phyloP scores from a whole-genome alignment of 352 stramenopile species.

The Phytophthora tubulina region DNA sequence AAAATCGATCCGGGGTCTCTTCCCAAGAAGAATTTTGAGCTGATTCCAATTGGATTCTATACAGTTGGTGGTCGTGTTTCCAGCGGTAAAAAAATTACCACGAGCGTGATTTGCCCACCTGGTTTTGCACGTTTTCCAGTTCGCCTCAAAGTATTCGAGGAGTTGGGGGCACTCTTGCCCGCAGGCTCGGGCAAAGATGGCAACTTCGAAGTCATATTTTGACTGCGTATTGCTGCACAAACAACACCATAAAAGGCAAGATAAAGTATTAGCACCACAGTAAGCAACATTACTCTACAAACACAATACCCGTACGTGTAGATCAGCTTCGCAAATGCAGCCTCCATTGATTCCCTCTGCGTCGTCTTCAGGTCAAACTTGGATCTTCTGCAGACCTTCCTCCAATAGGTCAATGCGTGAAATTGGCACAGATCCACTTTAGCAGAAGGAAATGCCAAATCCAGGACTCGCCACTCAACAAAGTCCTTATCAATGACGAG shows the following conservation, averaged over 20 bases:
- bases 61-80: too few species aligned
- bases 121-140: constrained; percentile 10
- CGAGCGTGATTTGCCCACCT: constrained; percentile 19
- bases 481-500: too few species aligned
- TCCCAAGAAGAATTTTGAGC: too few species aligned
- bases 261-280: too few species aligned
- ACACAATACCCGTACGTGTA: constrained; percentile 2
- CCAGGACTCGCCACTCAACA: too few species aligned
- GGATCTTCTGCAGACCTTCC: too few species aligned
- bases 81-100: background rate
- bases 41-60: too few species aligned
- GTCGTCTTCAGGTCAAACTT: constrained; percentile 3
- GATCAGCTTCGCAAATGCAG: constrained; percentile 11
- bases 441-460: too few species aligned
- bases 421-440: too few species aligned
- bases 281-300: background rate
- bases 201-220: constrained; percentile 3
- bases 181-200: too few species aligned
- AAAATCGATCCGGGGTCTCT: too few species aligned
- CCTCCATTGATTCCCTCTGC: background rate
- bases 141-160: constrained; percentile 9
- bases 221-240: constrained; percentile 7
- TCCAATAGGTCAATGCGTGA: too few species aligned
- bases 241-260: background rate
- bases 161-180: background rate